Evolutionary conservation across 1,284 basidiomycete genomes (phyloP).

Genomic region (Wallemia ichthyophaga): DNA sequence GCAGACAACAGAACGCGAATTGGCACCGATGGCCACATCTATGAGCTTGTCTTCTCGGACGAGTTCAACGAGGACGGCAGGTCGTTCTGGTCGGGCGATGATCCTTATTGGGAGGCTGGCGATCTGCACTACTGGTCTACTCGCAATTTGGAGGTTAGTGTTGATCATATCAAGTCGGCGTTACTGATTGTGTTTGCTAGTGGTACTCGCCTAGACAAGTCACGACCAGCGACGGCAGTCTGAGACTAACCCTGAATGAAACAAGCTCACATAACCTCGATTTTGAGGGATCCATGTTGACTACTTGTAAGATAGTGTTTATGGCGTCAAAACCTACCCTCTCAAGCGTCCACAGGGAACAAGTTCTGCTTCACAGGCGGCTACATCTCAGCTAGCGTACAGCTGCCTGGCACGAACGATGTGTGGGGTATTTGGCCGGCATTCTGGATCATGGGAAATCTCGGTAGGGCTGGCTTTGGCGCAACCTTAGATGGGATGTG

Average conservation of each 20-base stretch:
- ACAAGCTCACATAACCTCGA: conserved; percentile 34
- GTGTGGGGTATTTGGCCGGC: conserved; percentile 27
- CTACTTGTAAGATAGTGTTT: conserved; percentile 19
- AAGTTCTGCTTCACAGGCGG: conserved; percentile 81
- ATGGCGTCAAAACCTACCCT: no score
- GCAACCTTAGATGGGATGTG: conserved; percentile 37
- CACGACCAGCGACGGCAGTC: conserved; percentile 27
- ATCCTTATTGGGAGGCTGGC: conserved; percentile 26
- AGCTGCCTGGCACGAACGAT: neutral
- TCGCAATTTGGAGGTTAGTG: neutral
- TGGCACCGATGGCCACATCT: conserved; percentile 31
- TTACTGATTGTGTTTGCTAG: neutral
- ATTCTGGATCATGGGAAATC: conserved; percentile 73
- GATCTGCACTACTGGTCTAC: conserved; percentile 24
- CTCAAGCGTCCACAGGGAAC: conserved; percentile 23
- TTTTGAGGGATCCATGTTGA: conserved; percentile 35
- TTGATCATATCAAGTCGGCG: neutral
- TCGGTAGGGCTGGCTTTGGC: conserved; percentile 24
- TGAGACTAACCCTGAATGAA: conserved; percentile 34
- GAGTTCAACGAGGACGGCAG: conserved; percentile 55
- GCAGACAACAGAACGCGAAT: conserved; percentile 21
- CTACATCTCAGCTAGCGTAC: conserved; percentile 25
- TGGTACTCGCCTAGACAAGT: conserved; percentile 24
- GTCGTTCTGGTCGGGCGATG: conserved; percentile 25
- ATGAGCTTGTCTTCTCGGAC: conserved; percentile 58